phyloP scores from a whole-genome alignment of 345 rosid species.

The Citrus glauca region DNA sequence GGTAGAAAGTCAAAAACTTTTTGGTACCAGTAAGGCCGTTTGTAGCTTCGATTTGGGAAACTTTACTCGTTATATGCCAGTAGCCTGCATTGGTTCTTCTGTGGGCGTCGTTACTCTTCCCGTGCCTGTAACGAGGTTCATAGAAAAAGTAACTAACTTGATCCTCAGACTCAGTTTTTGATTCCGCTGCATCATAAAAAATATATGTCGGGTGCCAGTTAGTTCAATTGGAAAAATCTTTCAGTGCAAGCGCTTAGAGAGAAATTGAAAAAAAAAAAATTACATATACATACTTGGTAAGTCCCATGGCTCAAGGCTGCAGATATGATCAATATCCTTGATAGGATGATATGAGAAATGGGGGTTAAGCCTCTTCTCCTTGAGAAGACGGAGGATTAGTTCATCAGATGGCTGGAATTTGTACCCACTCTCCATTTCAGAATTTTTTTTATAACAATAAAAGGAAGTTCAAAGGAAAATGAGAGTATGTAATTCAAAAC shows the following conservation, averaged over 20 bases:
- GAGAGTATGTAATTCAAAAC: not conserved
- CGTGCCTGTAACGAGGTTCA: not conserved
- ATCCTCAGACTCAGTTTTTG: not conserved
- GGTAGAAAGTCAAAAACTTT: not conserved
- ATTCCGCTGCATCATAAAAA: not conserved
- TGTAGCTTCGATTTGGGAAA: not conserved
- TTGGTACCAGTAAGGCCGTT: not conserved
- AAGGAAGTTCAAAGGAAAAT: too few species aligned
- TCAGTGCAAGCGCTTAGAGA: too few species aligned
- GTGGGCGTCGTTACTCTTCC: not conserved
- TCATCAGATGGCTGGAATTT: constrained; percentile 24
- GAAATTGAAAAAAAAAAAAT: too few species aligned
- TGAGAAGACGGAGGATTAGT: constrained; percentile 8
- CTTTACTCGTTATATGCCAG: not conserved
- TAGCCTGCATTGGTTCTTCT: not conserved
- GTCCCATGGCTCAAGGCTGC: constrained; percentile 19
- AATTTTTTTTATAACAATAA: not conserved
- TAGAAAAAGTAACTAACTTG: not conserved
- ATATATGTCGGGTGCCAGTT: not conserved
- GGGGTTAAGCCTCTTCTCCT: constrained; percentile 5
- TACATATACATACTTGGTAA: constrained; percentile 29
- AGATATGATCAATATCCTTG: constrained; percentile 4
- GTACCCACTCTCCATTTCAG: constrained; percentile 6
- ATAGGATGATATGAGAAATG: not conserved
- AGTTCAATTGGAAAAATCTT: not conserved